phyloP scores from a whole-genome alignment of 75 land plant genomes.

The Azolla pinnata region DNA sequence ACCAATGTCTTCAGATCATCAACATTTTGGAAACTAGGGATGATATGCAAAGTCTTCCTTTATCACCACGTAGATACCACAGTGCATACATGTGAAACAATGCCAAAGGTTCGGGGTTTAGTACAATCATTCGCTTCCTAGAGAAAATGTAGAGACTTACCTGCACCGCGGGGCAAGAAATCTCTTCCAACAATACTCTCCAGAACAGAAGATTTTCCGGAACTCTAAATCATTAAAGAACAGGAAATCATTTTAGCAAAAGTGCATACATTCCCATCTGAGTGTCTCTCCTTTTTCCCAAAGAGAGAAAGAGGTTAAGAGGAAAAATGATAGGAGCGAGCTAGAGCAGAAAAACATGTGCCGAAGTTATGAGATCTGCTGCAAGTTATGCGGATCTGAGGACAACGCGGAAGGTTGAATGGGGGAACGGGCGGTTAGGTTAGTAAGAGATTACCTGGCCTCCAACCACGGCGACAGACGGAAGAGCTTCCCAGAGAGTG shows the following conservation, averaged over 20 bases:
- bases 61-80: too few relatives aligned
- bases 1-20: too few relatives aligned
- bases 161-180: slow-evolving; percentile 58
- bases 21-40: too few relatives aligned
- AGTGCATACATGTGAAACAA: too few relatives aligned
- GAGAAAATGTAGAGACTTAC: slow-evolving; percentile 5
- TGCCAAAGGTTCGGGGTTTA: too few relatives aligned
- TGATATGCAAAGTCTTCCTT: too few relatives aligned
- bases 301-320: neutral
- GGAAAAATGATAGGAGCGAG: neutral
- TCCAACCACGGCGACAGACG: slow-evolving; percentile 80
- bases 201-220: slow-evolving; percentile 57
- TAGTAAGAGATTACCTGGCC: slow-evolving; percentile 46
- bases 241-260: neutral
- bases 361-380: neutral
- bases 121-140: neutral
- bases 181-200: slow-evolving; percentile 65
- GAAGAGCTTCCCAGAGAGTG: slow-evolving; percentile 75
- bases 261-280: neutral
- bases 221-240: slow-evolving; percentile 26
- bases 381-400: neutral
- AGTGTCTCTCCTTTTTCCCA: neutral
- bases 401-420: neutral
- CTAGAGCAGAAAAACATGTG: neutral
- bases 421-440: neutral